Evolutionary conservation across 2,329 filamentous ascomycete genomes (phyloP).

Genomic region (Emergomyces pasteurianus): DNA sequence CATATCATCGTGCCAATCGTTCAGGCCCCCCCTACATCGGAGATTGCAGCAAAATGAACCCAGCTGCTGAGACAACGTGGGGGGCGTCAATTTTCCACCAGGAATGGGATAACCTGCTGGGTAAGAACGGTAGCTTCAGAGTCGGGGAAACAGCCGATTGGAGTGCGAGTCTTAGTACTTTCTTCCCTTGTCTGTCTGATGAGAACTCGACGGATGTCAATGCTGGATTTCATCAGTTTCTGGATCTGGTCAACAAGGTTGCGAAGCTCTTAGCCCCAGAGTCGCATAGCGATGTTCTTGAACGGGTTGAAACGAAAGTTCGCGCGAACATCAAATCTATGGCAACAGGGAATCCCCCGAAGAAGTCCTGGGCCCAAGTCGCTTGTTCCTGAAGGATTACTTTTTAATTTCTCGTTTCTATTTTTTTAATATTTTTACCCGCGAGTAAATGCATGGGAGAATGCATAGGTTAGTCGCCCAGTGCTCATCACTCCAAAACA

Average conservation of each 20-base stretch:
- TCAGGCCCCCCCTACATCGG: not conserved
- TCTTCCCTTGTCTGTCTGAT: slow-evolving; percentile 22
- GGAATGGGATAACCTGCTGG: slow-evolving; percentile 31
- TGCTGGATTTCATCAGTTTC: slow-evolving; percentile 25
- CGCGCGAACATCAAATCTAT: not conserved
- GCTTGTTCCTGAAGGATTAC: not conserved
- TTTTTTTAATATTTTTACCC: too few relatives aligned
- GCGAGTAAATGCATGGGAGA: too few relatives aligned
- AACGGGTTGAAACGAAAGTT: not conserved
- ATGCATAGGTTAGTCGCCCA: too few relatives aligned
- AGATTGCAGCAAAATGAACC: slow-evolving; percentile 11
- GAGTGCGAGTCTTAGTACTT: slow-evolving; percentile 20
- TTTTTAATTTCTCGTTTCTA: too few relatives aligned
- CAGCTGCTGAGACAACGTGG: slow-evolving; percentile 23
- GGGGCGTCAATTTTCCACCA: slow-evolving; percentile 26
- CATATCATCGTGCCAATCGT: slow-evolving; percentile 16
- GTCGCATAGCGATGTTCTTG: not conserved
- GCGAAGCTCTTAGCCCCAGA: slow-evolving; percentile 22
- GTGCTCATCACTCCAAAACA: too few relatives aligned
- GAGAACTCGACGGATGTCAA: slow-evolving; percentile 10
- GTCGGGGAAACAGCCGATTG: slow-evolving; percentile 25
- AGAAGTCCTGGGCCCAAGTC: not conserved
- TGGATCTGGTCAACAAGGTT: slow-evolving; percentile 23
- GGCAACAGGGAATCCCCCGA: not conserved
- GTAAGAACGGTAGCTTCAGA: slow-evolving; percentile 23